Evolutionary conservation across 2,329 filamentous ascomycete species (phyloP).

Genomic region (Paracamarosporium sp.): DNA sequence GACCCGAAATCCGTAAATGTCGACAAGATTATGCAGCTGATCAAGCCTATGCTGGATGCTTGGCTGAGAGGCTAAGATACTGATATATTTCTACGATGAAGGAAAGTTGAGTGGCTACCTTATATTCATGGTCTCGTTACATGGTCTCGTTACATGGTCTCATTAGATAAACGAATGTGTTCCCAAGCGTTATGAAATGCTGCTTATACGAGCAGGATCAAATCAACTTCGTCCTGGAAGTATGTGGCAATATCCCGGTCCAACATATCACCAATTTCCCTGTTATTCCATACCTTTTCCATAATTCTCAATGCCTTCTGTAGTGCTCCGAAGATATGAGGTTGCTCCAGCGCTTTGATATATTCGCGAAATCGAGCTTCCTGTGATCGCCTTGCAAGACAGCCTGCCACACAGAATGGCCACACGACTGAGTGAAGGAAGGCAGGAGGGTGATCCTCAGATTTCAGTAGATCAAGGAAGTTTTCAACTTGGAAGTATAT

Average conservation of each 20-base stretch:
- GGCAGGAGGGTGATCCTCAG: slow-evolving; percentile 20
- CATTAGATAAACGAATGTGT: no score
- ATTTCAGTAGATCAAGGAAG: slow-evolving; percentile 17
- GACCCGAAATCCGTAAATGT: not conserved
- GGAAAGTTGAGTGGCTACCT: no score
- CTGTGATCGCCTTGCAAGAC: slow-evolving; percentile 18
- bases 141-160: no score
- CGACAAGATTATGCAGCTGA: not conserved
- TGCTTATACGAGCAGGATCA: slow-evolving; percentile 34
- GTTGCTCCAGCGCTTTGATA: slow-evolving; percentile 21
- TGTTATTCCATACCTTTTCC: slow-evolving; percentile 42
- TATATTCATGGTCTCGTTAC: no score
- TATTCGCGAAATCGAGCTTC: slow-evolving; percentile 29
- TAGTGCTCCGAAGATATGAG: slow-evolving; percentile 31
- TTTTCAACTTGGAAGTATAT: slow-evolving; percentile 20
- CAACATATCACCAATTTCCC: slow-evolving; percentile 17
- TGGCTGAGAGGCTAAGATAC: not conserved
- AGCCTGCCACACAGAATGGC: slow-evolving; percentile 43
- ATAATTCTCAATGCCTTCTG: slow-evolving; percentile 43
- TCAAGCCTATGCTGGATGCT: not conserved
- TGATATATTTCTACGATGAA: no score
- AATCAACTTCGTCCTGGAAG: slow-evolving; percentile 35
- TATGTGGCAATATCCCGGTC: slow-evolving; percentile 36
- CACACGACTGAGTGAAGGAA: slow-evolving; percentile 37
- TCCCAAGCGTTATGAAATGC: not conserved